Conservation (phyloP, 345 rosid genomes). For the Anacardium occidentale region DNA sequence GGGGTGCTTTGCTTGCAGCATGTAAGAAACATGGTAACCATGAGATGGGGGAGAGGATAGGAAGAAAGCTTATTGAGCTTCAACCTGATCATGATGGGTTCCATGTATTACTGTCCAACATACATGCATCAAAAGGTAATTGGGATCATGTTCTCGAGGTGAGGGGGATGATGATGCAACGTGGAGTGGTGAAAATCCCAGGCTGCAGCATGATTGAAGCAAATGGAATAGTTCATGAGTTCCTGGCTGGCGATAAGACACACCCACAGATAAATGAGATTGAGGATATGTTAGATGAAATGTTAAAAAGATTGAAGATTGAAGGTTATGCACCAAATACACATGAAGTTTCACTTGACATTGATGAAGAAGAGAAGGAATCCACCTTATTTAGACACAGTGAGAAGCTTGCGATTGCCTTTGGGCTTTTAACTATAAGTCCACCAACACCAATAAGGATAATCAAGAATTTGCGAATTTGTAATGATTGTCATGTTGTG, state of each 20-base stretch:
- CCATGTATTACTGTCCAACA: constrained; percentile 51
- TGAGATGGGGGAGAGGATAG: constrained; percentile 58
- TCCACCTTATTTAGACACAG: constrained; percentile 45
- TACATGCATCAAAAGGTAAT: constrained; percentile 54
- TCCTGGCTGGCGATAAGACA: constrained; percentile 47
- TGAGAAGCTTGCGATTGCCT: constrained; percentile 58
- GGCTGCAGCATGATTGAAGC: constrained; percentile 60
- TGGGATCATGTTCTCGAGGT: constrained; percentile 55
- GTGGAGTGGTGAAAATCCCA: constrained; percentile 49
- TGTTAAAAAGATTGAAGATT: constrained; percentile 36
- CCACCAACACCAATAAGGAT: constrained; percentile 45
- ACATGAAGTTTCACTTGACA: constrained; percentile 45
- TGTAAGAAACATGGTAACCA: constrained; percentile 47
- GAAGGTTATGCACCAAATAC: constrained; percentile 50
- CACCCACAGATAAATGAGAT: constrained; percentile 43
- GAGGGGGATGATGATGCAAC: constrained; percentile 46
- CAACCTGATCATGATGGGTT: constrained; percentile 64
- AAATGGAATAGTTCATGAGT: constrained; percentile 49
- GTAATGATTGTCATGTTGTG: constrained; percentile 43
- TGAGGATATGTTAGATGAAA: constrained; percentile 44
- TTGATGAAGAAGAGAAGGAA: constrained; percentile 59
- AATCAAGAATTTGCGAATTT: constrained; percentile 50
- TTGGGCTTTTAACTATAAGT: constrained; percentile 38
- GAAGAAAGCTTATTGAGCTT: constrained; percentile 55
- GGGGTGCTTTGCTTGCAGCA: constrained; percentile 73